Percentiles rank a stretch among this genome's conserved stretches.
These are phyloP conservation scores for Aspergillus vadensis DNA, from an alignment of 2,329 filamentous ascomycete genomes.

Conservation along the genomic window DNA sequence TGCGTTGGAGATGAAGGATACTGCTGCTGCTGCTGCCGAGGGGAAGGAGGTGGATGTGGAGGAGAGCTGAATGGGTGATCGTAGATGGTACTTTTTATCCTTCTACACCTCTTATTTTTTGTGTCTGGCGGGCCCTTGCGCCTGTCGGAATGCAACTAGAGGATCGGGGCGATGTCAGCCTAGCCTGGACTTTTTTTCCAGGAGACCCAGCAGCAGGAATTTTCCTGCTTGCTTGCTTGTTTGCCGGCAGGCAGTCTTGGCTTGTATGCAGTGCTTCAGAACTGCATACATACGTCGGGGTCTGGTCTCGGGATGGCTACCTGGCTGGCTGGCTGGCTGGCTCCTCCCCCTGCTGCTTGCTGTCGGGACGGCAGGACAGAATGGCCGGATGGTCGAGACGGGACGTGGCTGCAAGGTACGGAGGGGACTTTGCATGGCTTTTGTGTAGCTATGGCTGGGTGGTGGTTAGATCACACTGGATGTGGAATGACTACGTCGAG, in stretches of 20 bases:
- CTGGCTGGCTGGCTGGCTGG: too few relatives aligned
- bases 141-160: neutral
- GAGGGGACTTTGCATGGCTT: neutral
- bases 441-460: neutral
- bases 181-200: neutral
- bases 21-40: neutral
- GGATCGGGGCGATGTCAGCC: neutral
- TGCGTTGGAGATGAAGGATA: constrained; percentile 37
- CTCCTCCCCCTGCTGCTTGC: neutral
- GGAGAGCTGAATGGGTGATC: neutral
- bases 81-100: neutral
- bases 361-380: neutral
- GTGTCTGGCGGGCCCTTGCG: neutral
- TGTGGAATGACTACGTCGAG: too few relatives aligned
- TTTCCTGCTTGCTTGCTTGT: too few relatives aligned
- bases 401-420: neutral
- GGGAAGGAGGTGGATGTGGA: neutral
- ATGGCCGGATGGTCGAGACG: neutral
- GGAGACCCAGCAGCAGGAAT: neutral
- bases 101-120: neutral
- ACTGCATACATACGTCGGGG: neutral
- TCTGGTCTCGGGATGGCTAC: too few relatives aligned
- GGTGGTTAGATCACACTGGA: too few relatives aligned
- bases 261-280: too few relatives aligned
- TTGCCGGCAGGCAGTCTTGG: too few relatives aligned